A percentile compares a stretch with the other conserved stretches of the same genome.
phyloP scores from a whole-genome alignment of 1,284 basidiomycete species.

The Cerioporus squamosus region DNA sequence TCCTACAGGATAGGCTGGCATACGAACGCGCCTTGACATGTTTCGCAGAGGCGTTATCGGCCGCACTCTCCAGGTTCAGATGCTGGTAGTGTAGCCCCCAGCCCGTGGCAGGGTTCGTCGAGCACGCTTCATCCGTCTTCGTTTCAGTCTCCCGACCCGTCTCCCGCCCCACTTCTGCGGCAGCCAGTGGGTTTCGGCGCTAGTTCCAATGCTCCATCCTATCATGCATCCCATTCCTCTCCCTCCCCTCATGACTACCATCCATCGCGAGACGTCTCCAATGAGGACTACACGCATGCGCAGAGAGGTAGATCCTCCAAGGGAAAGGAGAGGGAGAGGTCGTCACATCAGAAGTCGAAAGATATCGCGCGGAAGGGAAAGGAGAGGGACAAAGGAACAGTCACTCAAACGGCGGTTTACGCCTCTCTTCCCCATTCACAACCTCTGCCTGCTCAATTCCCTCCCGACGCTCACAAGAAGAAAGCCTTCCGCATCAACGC shows the following conservation, averaged over 20 bases:
- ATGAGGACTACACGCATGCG: not conserved
- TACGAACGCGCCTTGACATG: not conserved
- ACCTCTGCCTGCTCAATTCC: not conserved
- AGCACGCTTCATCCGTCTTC: conserved; percentile 12
- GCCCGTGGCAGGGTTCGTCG: conserved; percentile 8
- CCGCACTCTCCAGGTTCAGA: conserved; percentile 21
- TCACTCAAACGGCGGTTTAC: conserved; percentile 3
- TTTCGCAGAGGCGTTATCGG: conserved; percentile 13
- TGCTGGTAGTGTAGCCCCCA: not conserved
- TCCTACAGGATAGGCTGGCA: not conserved
- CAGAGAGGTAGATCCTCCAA: conserved; percentile 24
- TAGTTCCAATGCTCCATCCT: conserved; percentile 7
- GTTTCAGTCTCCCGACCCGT: not conserved
- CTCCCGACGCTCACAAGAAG: conserved; percentile 11
- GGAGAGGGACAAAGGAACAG: conserved; percentile 15
- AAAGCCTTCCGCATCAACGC: conserved; percentile 24
- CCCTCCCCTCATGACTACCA: conserved; percentile 2
- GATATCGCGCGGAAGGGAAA: conserved; percentile 18
- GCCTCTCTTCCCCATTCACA: not conserved
- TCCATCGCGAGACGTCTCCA: conserved; percentile 1
- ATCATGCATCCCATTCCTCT: conserved; percentile 10
- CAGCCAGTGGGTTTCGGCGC: conserved; percentile 26
- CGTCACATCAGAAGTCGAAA: conserved; percentile 13
- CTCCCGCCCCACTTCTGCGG: conserved; percentile 16
- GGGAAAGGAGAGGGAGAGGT: conserved; percentile 23